Conservation (phyloP, 176 grass and related monocot genomes). For the Avena eriantha region DNA sequence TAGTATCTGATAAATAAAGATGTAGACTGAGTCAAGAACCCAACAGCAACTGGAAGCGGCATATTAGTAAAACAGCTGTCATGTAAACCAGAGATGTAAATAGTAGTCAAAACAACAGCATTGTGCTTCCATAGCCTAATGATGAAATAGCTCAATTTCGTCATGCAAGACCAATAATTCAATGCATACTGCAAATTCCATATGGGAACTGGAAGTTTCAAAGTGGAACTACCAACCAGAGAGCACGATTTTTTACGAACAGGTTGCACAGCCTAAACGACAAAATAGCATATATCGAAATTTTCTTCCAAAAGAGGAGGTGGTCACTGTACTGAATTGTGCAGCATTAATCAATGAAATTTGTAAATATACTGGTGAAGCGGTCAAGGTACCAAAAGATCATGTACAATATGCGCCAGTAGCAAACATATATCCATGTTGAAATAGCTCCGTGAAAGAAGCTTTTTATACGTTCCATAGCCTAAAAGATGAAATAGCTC, state of each 20-base stretch:
- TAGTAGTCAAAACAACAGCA: not conserved
- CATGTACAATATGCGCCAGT: not conserved
- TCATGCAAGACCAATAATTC: conserved; percentile 2
- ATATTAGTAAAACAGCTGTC: not conserved
- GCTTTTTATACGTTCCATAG: not conserved
- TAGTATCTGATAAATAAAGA: conserved; percentile 69
- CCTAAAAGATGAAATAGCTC: not conserved
- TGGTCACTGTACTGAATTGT: not conserved
- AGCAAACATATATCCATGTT: not conserved
- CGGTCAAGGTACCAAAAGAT: not conserved
- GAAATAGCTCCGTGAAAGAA: not conserved
- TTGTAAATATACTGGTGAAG: not conserved
- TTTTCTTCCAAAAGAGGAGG: not conserved
- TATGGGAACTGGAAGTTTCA: not conserved
- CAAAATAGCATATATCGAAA: not conserved
- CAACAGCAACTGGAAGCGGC: conserved; percentile 7
- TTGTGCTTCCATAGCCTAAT: not conserved
- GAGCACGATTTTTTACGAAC: not conserved
- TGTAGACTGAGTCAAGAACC: conserved; percentile 28
- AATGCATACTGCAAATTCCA: not conserved
- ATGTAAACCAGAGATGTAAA: conserved; percentile 7
- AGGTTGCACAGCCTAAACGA: conserved; percentile 4
- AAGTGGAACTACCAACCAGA: not conserved
- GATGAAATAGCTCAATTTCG: conserved; percentile 4
- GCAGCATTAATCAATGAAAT: not conserved